Percentiles rank a stretch among this genome's conserved stretches.
These are phyloP conservation scores for Chaetomium strumarium DNA, from an alignment of 2,329 filamentous ascomycete genomes.

Conservation along the genomic window DNA sequence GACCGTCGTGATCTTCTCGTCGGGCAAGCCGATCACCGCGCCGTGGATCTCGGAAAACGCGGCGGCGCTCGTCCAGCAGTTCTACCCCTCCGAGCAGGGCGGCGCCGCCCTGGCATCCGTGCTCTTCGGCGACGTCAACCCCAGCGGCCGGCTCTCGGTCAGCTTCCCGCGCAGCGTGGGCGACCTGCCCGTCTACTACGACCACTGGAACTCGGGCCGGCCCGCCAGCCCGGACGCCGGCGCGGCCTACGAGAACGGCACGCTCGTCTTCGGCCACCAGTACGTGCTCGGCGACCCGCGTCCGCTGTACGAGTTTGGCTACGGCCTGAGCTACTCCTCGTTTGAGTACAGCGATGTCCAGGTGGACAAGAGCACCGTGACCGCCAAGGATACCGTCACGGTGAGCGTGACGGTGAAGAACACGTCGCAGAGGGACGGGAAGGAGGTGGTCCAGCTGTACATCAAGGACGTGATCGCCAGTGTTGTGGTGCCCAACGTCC, in stretches of 20 bases:
- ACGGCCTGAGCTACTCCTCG: slow-evolving; percentile 58
- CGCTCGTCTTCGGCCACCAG: slow-evolving; percentile 56
- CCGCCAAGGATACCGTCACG: slow-evolving; percentile 47
- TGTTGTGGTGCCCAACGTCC: slow-evolving; percentile 58
- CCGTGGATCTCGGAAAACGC: slow-evolving; percentile 63
- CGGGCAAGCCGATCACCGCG: slow-evolving; percentile 67
- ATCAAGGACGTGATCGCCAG: slow-evolving; percentile 56
- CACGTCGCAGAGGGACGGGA: slow-evolving; percentile 48
- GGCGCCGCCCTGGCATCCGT: slow-evolving; percentile 61
- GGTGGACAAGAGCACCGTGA: slow-evolving; percentile 44
- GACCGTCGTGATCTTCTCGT: slow-evolving; percentile 61
- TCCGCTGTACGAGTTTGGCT: slow-evolving; percentile 61
- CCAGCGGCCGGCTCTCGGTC: slow-evolving; percentile 60
- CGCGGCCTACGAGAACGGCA: slow-evolving; percentile 49
- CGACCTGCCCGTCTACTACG: slow-evolving; percentile 63
- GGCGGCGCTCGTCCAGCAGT: slow-evolving; percentile 64
- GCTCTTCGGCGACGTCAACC: slow-evolving; percentile 59
- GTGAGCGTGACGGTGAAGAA: slow-evolving; percentile 59
- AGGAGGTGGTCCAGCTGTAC: slow-evolving; percentile 65
- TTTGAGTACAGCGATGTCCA: slow-evolving; percentile 54
- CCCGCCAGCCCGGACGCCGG: slow-evolving; percentile 45
- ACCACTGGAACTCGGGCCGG: slow-evolving; percentile 63
- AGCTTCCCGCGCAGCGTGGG: slow-evolving; percentile 63
- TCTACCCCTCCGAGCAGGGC: slow-evolving; percentile 66
- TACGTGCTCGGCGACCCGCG: slow-evolving; percentile 57